These are phyloP conservation scores for Gossypium herbaceum DNA, from an alignment of 345 rosid species.

Conservation along the genomic window DNA sequence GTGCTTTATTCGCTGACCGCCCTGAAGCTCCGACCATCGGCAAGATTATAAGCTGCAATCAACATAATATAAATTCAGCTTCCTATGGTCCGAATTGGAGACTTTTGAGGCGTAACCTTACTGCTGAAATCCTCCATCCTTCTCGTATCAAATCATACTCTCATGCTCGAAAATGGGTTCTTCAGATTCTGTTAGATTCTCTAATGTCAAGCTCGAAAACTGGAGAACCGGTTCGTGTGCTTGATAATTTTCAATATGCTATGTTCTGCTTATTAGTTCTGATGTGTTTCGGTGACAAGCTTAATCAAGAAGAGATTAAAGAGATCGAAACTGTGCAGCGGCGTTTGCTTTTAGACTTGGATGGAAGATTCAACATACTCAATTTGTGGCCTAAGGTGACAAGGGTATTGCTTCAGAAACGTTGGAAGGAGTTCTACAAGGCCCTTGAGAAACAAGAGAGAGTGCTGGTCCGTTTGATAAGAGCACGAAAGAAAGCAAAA, in stretches of 20 bases:
- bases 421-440: conserved; percentile 1
- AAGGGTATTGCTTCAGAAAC: neutral
- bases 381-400: conserved; percentile 7
- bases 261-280: conserved; percentile 31
- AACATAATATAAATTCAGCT: conserved; percentile 36
- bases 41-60: conserved; percentile 23
- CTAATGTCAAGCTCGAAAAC: neutral
- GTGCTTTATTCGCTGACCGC: conserved; percentile 37
- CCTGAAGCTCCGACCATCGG: conserved; percentile 22
- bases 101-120: conserved; percentile 39
- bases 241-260: conserved; percentile 29
- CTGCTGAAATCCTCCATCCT: conserved; percentile 41
- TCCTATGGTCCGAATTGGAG: conserved; percentile 45
- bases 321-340: neutral
- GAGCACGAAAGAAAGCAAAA: neutral
- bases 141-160: conserved; percentile 5
- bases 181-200: conserved; percentile 21
- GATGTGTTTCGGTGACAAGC: conserved; percentile 10
- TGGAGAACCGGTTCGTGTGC: neutral
- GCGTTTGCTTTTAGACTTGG: neutral
- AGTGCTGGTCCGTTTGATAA: neutral
- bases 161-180: conserved; percentile 34
- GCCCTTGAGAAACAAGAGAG: neutral
- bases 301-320: neutral
- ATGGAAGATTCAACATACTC: conserved; percentile 2